Percentiles rank a stretch among this genome's conserved stretches.
These are phyloP conservation scores for Apiospora sp. DNA, from an alignment of 2,329 filamentous ascomycete genomes.

Conservation along the genomic window DNA sequence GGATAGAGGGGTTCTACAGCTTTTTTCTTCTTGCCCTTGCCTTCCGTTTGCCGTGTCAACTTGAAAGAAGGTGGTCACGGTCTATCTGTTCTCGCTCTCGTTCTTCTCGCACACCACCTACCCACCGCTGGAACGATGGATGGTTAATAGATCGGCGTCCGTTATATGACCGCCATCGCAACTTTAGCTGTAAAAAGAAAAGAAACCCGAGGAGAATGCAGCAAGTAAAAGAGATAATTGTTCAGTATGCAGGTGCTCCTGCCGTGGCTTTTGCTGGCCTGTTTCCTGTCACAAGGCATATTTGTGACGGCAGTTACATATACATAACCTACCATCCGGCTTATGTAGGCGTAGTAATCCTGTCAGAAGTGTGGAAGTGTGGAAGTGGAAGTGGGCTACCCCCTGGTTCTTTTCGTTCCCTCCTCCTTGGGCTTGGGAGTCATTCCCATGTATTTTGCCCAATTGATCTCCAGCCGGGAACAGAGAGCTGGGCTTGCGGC, in stretches of 20 bases:
- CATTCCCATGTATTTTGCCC: constrained; percentile 8
- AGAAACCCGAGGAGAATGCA: neutral
- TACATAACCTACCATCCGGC: neutral
- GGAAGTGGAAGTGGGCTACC: constrained; percentile 5
- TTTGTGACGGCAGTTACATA: constrained; percentile 14
- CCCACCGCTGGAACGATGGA: neutral
- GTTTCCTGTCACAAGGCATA: neutral
- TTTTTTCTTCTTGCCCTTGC: neutral
- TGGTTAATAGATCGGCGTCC: neutral
- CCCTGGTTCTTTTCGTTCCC: neutral
- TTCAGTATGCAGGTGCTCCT: neutral
- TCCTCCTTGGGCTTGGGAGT: neutral
- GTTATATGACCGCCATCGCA: neutral
- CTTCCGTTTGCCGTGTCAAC: neutral
- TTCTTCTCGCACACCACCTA: neutral
- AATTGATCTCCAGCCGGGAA: constrained; percentile 18
- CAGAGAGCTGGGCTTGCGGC: neutral
- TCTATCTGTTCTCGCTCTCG: neutral
- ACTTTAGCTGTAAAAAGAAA: neutral
- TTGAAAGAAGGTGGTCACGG: neutral
- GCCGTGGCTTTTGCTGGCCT: neutral
- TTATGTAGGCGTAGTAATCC: neutral
- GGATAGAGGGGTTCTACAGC: neutral
- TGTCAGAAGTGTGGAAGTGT: neutral
- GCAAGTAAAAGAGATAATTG: neutral